These are phyloP conservation scores for Ganoderma resinaceum DNA, from an alignment of 1,284 basidiomycete species.

Conservation along the genomic window DNA sequence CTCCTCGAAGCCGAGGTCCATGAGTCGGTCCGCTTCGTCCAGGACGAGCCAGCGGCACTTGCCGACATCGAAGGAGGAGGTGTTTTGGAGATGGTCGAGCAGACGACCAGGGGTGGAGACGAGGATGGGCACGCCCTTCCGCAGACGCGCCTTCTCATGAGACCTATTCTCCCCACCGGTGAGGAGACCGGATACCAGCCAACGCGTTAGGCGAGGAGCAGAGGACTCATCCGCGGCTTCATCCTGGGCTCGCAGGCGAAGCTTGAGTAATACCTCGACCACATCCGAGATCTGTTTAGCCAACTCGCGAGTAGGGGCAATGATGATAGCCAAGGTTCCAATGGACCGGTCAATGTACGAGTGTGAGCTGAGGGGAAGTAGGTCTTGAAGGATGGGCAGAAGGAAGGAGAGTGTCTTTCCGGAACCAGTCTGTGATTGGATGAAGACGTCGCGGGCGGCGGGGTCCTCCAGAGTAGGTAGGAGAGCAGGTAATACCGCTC, in stretches of 20 bases:
- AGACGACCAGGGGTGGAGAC: conserved; percentile 77
- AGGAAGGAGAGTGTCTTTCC: conserved; percentile 97
- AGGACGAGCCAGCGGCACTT: conserved; percentile 97
- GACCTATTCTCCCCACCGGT: conserved; percentile 80
- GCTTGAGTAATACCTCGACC: conserved; percentile 67
- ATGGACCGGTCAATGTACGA: conserved; percentile 89
- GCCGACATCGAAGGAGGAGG: conserved; percentile 88
- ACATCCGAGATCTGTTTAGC: conserved; percentile 92
- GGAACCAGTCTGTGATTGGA: conserved; percentile 98
- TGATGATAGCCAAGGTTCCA: conserved; percentile 94
- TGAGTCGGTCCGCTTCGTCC: conserved; percentile 94
- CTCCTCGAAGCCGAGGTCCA: conserved; percentile 75
- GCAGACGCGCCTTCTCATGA: conserved; percentile 77
- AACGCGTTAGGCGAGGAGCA: conserved; percentile 76
- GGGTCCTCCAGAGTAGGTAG: conserved; percentile 54
- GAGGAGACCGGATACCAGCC: conserved; percentile 93
- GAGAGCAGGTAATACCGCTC: conserved; percentile 80
- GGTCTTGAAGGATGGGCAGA: conserved; percentile 94
- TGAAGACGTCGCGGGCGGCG: conserved; percentile 81
- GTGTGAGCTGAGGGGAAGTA: conserved; percentile 86
- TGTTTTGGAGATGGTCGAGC: conserved; percentile 83
- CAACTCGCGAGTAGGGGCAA: conserved; percentile 94
- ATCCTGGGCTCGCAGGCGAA: conserved; percentile 74
- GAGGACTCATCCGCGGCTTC: conserved; percentile 58
- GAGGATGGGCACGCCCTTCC: conserved; percentile 78